phyloP scores from a whole-genome alignment of 2,329 filamentous ascomycete species.

The Calycina herbarum region DNA sequence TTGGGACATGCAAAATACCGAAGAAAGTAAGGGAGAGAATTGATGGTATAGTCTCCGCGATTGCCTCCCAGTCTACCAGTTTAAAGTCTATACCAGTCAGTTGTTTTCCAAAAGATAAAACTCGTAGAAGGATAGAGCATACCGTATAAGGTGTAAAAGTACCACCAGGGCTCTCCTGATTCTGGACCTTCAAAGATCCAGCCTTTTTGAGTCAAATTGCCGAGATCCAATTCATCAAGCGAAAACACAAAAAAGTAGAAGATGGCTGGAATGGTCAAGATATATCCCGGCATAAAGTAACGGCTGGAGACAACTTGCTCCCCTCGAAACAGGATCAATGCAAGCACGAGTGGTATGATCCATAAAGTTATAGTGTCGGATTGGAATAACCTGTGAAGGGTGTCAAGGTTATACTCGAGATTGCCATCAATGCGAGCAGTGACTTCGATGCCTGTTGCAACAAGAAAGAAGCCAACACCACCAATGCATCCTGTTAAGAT shows the following conservation, averaged over 20 bases:
- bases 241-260: conserved; percentile 78
- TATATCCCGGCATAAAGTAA: conserved; percentile 84
- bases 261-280: conserved; percentile 71
- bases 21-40: conserved; percentile 99
- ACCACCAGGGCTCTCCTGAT: conserved; percentile 91
- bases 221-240: conserved; percentile 66
- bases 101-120: not conserved
- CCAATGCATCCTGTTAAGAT: conserved; percentile 97
- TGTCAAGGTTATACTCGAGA: conserved; percentile 77
- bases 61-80: conserved; percentile 78
- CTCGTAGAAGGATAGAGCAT: conserved; percentile 42
- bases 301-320: conserved; percentile 78
- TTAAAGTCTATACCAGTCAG: conserved; percentile 62
- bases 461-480: conserved; percentile 91
- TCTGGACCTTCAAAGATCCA: conserved; percentile 90
- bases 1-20: conserved; percentile 92
- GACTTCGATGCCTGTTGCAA: conserved; percentile 90
- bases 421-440: conserved; percentile 85
- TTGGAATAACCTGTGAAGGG: conserved; percentile 71
- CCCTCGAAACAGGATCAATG: conserved; percentile 72
- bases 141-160: conserved; percentile 96
- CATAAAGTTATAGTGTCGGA: conserved; percentile 78
- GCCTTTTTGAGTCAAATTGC: conserved; percentile 67
- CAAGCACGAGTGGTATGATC: conserved; percentile 75
- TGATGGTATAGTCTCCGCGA: conserved; percentile 82